phyloP scores from a whole-genome alignment of 441 rosid genomes.

The Macaranga tanarius region DNA sequence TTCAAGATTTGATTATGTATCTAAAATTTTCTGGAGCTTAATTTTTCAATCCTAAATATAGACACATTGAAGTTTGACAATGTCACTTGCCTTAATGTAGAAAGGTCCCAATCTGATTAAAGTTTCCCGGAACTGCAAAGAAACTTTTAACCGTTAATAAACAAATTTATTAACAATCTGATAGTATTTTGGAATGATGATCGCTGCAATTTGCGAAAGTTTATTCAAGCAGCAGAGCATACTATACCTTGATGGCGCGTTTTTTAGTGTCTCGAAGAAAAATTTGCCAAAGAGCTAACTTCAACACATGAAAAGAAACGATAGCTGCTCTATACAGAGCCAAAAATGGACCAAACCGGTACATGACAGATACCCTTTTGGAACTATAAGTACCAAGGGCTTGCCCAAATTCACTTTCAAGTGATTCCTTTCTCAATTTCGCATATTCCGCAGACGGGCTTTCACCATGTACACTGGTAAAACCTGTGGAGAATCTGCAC shows the following conservation, averaged over 20 bases:
- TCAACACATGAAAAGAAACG: slow-evolving; percentile 74
- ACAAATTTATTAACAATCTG: no score
- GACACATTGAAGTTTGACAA: no score
- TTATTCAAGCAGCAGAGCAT: no score
- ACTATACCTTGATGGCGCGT: slow-evolving; percentile 75
- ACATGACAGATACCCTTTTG: slow-evolving; percentile 55
- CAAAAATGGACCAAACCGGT: slow-evolving; percentile 78
- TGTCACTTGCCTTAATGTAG: slow-evolving; percentile 74
- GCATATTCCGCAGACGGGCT: slow-evolving; percentile 90
- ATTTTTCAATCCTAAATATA: slow-evolving; percentile 1
- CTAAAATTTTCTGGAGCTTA: slow-evolving; percentile 10
- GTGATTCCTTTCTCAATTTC: slow-evolving; percentile 87
- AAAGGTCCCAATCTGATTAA: slow-evolving; percentile 91
- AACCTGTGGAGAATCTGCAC: slow-evolving; percentile 60
- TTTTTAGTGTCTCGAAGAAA: slow-evolving; percentile 66
- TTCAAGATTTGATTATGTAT: neutral
- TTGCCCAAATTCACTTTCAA: slow-evolving; percentile 85
- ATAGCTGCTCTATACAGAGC: slow-evolving; percentile 90
- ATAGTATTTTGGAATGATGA: no score
- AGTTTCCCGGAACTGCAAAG: slow-evolving; percentile 83
- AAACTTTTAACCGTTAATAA: no score
- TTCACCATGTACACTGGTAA: slow-evolving; percentile 84
- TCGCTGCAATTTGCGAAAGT: no score
- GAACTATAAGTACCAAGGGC: slow-evolving; percentile 73
- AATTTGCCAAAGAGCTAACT: slow-evolving; percentile 73